These are phyloP conservation scores for Cicer pinnatifidum DNA, from an alignment of 306 rosid genomes.

Conservation along the genomic window DNA sequence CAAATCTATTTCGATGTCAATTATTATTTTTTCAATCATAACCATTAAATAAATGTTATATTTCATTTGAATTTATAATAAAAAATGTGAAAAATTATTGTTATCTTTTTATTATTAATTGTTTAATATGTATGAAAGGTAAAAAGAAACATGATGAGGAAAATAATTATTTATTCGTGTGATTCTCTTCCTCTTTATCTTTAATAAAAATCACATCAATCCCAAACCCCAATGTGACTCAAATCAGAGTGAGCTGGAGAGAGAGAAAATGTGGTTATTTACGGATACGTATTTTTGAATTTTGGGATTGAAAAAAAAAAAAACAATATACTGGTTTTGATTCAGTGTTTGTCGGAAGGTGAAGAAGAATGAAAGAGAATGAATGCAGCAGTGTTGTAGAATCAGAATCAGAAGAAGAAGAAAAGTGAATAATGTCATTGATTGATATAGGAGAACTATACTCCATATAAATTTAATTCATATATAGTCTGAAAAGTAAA, in stretches of 20 bases:
- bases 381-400: conserved; percentile 12
- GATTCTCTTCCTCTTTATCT: conserved; percentile 41
- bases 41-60: no score
- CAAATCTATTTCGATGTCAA: no score
- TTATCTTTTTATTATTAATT: no score
- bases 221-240: conserved; percentile 39
- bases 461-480: background rate
- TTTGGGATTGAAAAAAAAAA: conserved; percentile 44
- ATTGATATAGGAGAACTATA: conserved; percentile 1
- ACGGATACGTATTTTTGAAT: conserved; percentile 11
- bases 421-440: conserved; percentile 29
- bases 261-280: background rate
- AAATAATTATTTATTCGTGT: background rate
- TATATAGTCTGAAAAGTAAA: conserved; percentile 44
- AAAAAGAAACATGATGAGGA: background rate
- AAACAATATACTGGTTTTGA: conserved; percentile 1
- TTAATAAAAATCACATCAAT: conserved; percentile 52
- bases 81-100: no score
- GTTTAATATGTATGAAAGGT: no score
- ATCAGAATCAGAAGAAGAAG: background rate
- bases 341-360: conserved; percentile 52
- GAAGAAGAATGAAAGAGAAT: conserved; percentile 45
- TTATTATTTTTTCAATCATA: no score
- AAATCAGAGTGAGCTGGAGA: conserved; percentile 41
- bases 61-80: no score